phyloP scores from a whole-genome alignment of 2,329 filamentous ascomycete genomes.

The Helminthosporium solani region DNA sequence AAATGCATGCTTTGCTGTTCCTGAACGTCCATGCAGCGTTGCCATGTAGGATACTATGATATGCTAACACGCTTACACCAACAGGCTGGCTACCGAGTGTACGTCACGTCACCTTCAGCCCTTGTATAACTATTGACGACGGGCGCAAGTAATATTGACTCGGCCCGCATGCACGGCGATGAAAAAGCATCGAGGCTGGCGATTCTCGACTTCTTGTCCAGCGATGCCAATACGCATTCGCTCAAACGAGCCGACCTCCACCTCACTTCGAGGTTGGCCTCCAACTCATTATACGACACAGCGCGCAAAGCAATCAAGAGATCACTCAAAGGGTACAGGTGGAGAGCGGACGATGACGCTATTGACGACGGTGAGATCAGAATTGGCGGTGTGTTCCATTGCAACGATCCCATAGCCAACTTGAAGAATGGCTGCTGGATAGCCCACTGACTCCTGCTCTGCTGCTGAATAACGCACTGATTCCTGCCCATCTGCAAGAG shows the following conservation, averaged over 20 bases:
- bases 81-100: slow-evolving; percentile 50
- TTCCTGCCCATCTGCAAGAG: slow-evolving; percentile 62
- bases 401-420: too few relatives aligned
- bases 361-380: slow-evolving; percentile 69
- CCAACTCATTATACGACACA: slow-evolving; percentile 65
- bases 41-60: background rate
- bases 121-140: slow-evolving; percentile 23
- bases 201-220: slow-evolving; percentile 59
- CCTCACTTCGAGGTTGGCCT: slow-evolving; percentile 77
- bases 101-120: slow-evolving; percentile 18
- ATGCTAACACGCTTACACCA: slow-evolving; percentile 15
- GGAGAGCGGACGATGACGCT: slow-evolving; percentile 75
- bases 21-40: slow-evolving; percentile 7
- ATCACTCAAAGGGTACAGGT: slow-evolving; percentile 67
- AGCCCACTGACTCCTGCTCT: too few relatives aligned
- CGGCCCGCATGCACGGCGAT: slow-evolving; percentile 68
- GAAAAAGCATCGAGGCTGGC: slow-evolving; percentile 69
- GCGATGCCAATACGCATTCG: slow-evolving; percentile 48
- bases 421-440: too few relatives aligned
- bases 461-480: background rate
- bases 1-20: slow-evolving; percentile 38
- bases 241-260: slow-evolving; percentile 70
- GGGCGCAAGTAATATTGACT: slow-evolving; percentile 50
- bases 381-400: slow-evolving; percentile 77
- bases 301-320: slow-evolving; percentile 66